Evolutionary conservation across 331 rosid species (phyloP).

Genomic region (Pyracantha coccinea): DNA sequence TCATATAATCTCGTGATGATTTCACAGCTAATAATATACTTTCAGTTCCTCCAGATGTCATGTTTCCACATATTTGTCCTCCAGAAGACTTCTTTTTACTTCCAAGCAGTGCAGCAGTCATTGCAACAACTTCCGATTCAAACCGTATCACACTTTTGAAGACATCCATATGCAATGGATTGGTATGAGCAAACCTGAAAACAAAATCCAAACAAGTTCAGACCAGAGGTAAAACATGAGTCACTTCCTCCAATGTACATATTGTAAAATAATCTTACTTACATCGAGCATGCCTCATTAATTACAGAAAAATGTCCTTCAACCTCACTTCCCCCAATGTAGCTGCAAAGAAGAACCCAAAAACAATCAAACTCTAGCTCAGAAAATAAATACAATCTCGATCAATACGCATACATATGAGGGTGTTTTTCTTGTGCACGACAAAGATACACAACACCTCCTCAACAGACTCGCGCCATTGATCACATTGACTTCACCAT

Average conservation of each 20-base stretch:
- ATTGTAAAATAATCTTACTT: slow-evolving; percentile 43
- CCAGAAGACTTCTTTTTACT: slow-evolving; percentile 68
- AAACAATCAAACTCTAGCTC: neutral
- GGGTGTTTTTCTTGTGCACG: neutral
- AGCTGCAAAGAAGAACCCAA: slow-evolving; percentile 43
- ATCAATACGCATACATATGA: neutral
- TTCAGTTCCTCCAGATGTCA: slow-evolving; percentile 99
- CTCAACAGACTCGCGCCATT: neutral
- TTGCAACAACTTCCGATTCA: slow-evolving; percentile 95
- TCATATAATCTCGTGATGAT: slow-evolving; percentile 93
- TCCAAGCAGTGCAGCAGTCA: slow-evolving; percentile 90
- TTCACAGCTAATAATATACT: slow-evolving; percentile 89
- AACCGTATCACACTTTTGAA: slow-evolving; percentile 74
- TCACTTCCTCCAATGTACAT: neutral
- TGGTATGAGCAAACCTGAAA: slow-evolving; percentile 96
- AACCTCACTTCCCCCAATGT: slow-evolving; percentile 81
- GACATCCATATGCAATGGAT: slow-evolving; percentile 93
- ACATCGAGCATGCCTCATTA: slow-evolving; percentile 95
- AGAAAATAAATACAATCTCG: neutral
- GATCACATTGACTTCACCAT: neutral
- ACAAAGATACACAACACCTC: neutral
- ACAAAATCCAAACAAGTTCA: slow-evolving; percentile 10
- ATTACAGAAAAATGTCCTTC: slow-evolving; percentile 81
- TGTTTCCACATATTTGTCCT: slow-evolving; percentile 89
- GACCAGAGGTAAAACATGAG: slow-evolving; percentile 5